A percentile compares a stretch with the other conserved stretches of the same genome.
These are phyloP conservation scores for Xylariaceae sp. DNA, from an alignment of 2,329 filamentous ascomycete genomes.

Conservation along the genomic window DNA sequence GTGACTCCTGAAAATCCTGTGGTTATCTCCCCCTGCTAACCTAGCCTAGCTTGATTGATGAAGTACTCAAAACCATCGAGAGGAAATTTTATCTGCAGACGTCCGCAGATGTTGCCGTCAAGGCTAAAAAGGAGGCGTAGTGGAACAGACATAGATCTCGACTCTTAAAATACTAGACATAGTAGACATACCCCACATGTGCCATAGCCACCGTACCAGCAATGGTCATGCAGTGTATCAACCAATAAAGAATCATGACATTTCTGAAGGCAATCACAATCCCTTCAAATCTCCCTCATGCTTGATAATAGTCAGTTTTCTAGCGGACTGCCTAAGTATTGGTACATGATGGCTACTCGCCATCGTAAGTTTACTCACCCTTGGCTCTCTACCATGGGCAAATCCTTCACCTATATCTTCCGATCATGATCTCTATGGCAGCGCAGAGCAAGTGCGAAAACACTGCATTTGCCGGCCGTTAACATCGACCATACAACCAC, in stretches of 20 bases:
- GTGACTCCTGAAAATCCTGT: constrained; percentile 30
- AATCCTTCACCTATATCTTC: too few species aligned
- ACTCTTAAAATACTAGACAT: constrained; percentile 23
- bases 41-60: constrained; percentile 66
- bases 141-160: too few species aligned
- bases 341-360: constrained; percentile 18
- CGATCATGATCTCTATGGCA: too few species aligned
- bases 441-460: too few species aligned
- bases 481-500: neutral
- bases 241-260: too few species aligned
- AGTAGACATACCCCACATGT: constrained; percentile 21
- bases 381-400: neutral
- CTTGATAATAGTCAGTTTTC: neutral
- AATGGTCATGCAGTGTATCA: neutral
- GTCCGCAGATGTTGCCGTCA: constrained; percentile 32
- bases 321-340: constrained; percentile 12
- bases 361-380: constrained; percentile 8
- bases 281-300: too few species aligned
- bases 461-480: too few species aligned
- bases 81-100: constrained; percentile 59
- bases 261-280: too few species aligned
- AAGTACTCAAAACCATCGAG: constrained; percentile 76
- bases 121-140: constrained; percentile 48
- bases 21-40: constrained; percentile 13
- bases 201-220: neutral